A percentile compares a stretch with the other conserved stretches of the same genome.
Evolutionary conservation across 108 stramenopile species (phyloP).

Genomic region (Craspedostauros australis): DNA sequence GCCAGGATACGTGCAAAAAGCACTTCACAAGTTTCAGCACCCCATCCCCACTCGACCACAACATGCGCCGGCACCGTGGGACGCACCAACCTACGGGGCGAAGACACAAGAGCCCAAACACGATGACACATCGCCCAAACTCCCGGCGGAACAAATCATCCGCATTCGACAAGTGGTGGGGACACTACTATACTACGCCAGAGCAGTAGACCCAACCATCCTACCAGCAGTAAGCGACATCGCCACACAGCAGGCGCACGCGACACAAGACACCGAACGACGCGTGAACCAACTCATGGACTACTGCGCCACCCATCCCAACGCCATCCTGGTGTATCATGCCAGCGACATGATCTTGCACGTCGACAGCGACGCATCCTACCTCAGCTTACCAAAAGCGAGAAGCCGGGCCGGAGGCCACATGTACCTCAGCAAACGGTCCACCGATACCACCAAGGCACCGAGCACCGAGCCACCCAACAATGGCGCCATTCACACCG

Average conservation of each 20-base stretch:
- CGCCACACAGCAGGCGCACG: constrained; percentile 20
- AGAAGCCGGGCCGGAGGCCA: constrained; percentile 25
- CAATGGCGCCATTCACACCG: no score
- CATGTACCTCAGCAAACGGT: constrained; percentile 10
- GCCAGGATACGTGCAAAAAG: constrained; percentile 36
- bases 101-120: constrained; percentile 28
- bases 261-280: no score
- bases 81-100: constrained; percentile 30
- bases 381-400: constrained; percentile 26
- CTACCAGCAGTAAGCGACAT: constrained; percentile 16
- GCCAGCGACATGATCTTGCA: constrained; percentile 33
- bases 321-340: constrained; percentile 28
- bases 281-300: constrained; percentile 46
- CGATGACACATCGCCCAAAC: constrained; percentile 11
- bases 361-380: constrained; percentile 30
- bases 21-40: constrained; percentile 27
- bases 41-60: constrained; percentile 22
- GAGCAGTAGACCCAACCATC: constrained; percentile 32
- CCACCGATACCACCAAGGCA: no score
- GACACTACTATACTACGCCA: constrained; percentile 29
- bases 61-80: constrained; percentile 28
- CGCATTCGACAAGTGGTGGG: constrained; percentile 35
- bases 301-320: constrained; percentile 36
- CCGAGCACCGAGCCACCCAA: no score
- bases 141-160: constrained; percentile 9